Percentiles rank a stretch among this genome's conserved stretches.
phyloP scores from a whole-genome alignment of 768 basidiomycete species.

The Lactarius tabidus region DNA sequence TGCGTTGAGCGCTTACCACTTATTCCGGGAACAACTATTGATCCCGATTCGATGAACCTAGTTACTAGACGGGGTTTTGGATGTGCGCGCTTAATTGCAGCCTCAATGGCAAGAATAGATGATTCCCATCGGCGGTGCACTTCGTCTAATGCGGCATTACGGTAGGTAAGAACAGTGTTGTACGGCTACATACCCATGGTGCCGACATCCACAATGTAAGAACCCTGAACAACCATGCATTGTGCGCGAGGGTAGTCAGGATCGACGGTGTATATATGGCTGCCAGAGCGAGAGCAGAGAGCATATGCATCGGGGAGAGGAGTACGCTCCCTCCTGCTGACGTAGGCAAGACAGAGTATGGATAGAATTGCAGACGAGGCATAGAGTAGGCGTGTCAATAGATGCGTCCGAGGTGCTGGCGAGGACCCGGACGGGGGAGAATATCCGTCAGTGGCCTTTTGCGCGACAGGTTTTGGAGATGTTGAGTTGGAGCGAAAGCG shows the following conservation, averaged over 20 bases:
- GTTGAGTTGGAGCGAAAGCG: constrained; percentile 26
- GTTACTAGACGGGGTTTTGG: constrained; percentile 35
- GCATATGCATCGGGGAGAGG: constrained; percentile 43
- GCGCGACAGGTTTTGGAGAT: constrained; percentile 15
- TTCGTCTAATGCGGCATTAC: constrained; percentile 36
- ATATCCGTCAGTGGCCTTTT: constrained; percentile 5
- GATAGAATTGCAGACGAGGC: constrained; percentile 28
- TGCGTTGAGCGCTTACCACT: constrained; percentile 46
- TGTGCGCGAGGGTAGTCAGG: constrained; percentile 46
- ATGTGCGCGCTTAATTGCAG: constrained; percentile 26
- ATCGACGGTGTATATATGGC: constrained; percentile 67
- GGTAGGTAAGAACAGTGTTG: background rate
- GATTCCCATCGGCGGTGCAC: constrained; percentile 40
- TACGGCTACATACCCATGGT: constrained; percentile 45
- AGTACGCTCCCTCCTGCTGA: background rate
- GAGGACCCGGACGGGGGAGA: background rate
- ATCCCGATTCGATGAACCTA: constrained; percentile 49
- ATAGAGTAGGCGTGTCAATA: constrained; percentile 18
- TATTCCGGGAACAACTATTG: constrained; percentile 68
- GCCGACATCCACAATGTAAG: constrained; percentile 51
- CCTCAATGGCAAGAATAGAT: constrained; percentile 26
- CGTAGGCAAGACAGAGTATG: constrained; percentile 24
- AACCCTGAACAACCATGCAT: constrained; percentile 57
- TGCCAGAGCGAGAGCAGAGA: constrained; percentile 53
- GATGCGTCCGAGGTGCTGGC: constrained; percentile 4